phyloP scores from a whole-genome alignment of 2,329 filamentous ascomycete genomes.

The Lizonia empirigonia region DNA sequence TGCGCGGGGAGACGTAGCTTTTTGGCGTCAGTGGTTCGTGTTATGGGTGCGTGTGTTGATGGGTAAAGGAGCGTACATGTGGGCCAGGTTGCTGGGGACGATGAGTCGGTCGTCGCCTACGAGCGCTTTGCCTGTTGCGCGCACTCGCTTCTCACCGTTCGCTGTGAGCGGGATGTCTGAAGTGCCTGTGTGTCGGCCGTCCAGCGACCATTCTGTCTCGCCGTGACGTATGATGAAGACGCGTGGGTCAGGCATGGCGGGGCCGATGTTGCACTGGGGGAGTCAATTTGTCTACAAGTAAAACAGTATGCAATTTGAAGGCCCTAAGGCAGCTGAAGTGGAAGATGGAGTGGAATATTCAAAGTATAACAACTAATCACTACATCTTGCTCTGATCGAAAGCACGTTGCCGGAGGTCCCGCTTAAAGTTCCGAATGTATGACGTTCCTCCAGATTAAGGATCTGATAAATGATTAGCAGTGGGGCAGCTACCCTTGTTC shows the following conservation, averaged over 20 bases:
- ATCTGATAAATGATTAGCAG: slow-evolving; percentile 4
- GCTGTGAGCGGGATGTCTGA: slow-evolving; percentile 86
- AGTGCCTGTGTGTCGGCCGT: slow-evolving; percentile 75
- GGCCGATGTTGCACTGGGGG: not conserved
- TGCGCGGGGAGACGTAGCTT: slow-evolving; percentile 83
- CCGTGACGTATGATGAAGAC: slow-evolving; percentile 74
- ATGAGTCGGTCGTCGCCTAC: slow-evolving; percentile 85
- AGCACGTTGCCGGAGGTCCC: slow-evolving; percentile 1
- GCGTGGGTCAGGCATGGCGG: slow-evolving; percentile 52
- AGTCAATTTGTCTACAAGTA: not conserved
- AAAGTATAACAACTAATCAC: not conserved
- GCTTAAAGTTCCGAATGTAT: slow-evolving; percentile 8
- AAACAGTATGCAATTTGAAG: not conserved
- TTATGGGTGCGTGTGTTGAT: not conserved
- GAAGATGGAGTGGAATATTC: not conserved
- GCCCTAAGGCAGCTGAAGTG: not conserved
- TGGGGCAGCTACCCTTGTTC: slow-evolving; percentile 14
- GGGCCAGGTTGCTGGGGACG: slow-evolving; percentile 77
- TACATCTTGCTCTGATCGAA: slow-evolving; percentile 9
- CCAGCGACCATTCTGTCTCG: slow-evolving; percentile 94
- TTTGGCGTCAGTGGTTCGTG: not conserved
- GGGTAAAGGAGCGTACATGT: slow-evolving; percentile 66
- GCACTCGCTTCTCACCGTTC: slow-evolving; percentile 66
- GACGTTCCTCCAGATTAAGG: slow-evolving; percentile 7
- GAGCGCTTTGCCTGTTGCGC: slow-evolving; percentile 76